Percentiles rank a stretch among this genome's conserved stretches.
Evolutionary conservation across 2,329 filamentous ascomycete species (phyloP).

Genomic region (Teratosphaeria gauchensis): DNA sequence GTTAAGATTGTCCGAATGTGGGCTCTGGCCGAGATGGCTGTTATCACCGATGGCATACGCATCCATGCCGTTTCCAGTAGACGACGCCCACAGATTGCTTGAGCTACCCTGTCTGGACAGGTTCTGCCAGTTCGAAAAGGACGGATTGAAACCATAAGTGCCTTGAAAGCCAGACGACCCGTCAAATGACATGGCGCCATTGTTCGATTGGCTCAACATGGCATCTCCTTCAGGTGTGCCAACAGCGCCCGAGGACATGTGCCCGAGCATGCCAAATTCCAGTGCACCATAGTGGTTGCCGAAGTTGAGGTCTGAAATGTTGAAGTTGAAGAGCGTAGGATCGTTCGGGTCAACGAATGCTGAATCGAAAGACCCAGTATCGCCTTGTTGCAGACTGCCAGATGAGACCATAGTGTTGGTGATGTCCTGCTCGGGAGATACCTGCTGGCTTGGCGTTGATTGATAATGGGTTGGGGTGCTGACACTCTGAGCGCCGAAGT

Average conservation of each 20-base stretch:
- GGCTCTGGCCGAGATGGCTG: conserved; percentile 48
- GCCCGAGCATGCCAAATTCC: conserved; percentile 91
- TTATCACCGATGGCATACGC: conserved; percentile 55
- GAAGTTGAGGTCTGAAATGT: conserved; percentile 87
- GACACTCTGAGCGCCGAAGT: conserved; percentile 50
- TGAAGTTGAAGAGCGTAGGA: conserved; percentile 88
- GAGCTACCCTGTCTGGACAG: conserved; percentile 33
- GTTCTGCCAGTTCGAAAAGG: conserved; percentile 22
- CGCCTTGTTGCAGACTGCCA: conserved; percentile 28
- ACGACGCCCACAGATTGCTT: conserved; percentile 27
- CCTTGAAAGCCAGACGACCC: conserved; percentile 14
- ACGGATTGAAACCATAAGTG: conserved; percentile 11
- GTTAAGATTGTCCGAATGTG: conserved; percentile 42
- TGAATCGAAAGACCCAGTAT: conserved; percentile 39
- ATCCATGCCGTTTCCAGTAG: conserved; percentile 31
- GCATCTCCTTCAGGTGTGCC: conserved; percentile 24
- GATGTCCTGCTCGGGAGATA: conserved; percentile 34
- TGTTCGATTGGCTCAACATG: conserved; percentile 21
- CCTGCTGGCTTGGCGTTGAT: conserved; percentile 44
- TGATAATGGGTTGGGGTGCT: conserved; percentile 62
- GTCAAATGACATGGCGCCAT: conserved; percentile 22
- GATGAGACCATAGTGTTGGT: conserved; percentile 40
- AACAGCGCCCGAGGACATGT: conserved; percentile 82
- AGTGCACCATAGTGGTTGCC: conserved; percentile 92
- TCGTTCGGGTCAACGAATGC: conserved; percentile 82